These are phyloP conservation scores for Alternaria ventricosa DNA, from an alignment of 2,329 filamentous ascomycete genomes.

Conservation along the genomic window DNA sequence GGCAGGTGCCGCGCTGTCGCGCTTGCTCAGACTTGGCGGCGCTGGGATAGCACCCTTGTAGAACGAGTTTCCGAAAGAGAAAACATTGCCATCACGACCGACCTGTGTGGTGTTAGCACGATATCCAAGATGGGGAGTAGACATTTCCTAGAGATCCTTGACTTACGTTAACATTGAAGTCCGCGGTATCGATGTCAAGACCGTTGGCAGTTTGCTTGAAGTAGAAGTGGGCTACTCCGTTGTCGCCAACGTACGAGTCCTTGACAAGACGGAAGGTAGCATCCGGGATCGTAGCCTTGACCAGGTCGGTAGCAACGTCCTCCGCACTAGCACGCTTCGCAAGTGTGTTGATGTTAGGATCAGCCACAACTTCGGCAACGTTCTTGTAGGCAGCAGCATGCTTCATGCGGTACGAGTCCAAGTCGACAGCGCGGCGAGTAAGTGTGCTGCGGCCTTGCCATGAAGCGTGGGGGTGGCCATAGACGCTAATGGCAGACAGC, in stretches of 20 bases:
- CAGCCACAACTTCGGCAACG: conserved; percentile 22
- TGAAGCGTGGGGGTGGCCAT: conserved; percentile 29
- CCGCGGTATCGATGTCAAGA: conserved; percentile 66
- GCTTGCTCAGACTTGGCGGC: conserved; percentile 49
- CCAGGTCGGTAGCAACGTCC: conserved; percentile 41
- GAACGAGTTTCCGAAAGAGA: conserved; percentile 64
- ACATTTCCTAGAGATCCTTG: too few species aligned
- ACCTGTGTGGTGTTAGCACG: conserved; percentile 46
- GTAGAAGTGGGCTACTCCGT: conserved; percentile 64
- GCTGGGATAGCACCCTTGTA: conserved; percentile 54
- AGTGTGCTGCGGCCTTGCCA: conserved; percentile 20
- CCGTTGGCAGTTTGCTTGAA: conserved; percentile 66
- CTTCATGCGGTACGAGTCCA: conserved; percentile 42
- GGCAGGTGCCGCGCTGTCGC: conserved; percentile 53
- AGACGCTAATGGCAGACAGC: conserved; percentile 29
- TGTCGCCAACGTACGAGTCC: conserved; percentile 62
- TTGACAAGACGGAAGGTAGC: conserved; percentile 58
- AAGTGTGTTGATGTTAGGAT: conserved; percentile 26
- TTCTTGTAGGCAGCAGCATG: conserved; percentile 34
- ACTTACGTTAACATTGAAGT: conserved; percentile 67
- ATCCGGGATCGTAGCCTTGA: conserved; percentile 44
- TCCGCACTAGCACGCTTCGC: conserved; percentile 34
- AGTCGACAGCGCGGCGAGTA: conserved; percentile 33
- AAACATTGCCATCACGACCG: conserved; percentile 60
- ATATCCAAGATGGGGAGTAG: background rate